Base-by-base conservation (phyloP, 2,329 filamentous ascomycete species). In the Zelopaecilomyces penicillatus region DNA sequence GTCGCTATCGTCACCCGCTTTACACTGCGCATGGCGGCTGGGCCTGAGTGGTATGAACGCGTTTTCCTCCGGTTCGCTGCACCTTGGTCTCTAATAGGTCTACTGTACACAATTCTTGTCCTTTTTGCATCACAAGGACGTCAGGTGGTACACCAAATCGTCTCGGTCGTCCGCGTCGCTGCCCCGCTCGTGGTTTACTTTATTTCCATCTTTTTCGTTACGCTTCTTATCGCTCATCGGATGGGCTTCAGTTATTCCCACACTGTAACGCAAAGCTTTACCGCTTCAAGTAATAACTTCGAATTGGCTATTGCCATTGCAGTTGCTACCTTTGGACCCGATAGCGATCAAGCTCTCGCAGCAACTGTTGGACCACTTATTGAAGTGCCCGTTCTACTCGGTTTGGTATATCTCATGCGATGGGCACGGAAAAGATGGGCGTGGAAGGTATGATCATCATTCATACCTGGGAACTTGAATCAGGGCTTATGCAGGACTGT, bases 281-380 rank as follows among this genome's bases (percentile, higher is more conserved):
- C 87, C 0, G 90, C 87, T 0, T 85, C 87, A 1, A 95, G 88
- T 61, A 95, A 95, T 59, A 95, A 95, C 60, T 95, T 95, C 57
- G 89, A 95, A 67, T 68, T 95, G 27, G 87, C 89, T 0, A 95
- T 95, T 64, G 88, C 88, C 0, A 88, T 95, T 0, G 86, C 86
- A 0, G 82, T 95, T 3, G 84, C 88, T 0, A 83, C 83, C 0
- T 95, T 85, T 64, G 89, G 88, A 0, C 74, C 83, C 0, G 68
- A 84, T 35, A 91, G 85, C 55, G 80, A 89, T 41, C 82, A 95
- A 64, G 88, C 88, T 0, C 68, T 95, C 37, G 87, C 89, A 1
- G 74, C 85, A 6, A 94, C 88, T 0, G 87, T 95, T 1, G 87
- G 88, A 0, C 89, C 89, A 3, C 64, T 95, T 52, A 85, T 95